A percentile compares a stretch with the other conserved stretches of the same genome.
These are phyloP conservation scores for Pyrenophora graminea DNA, from an alignment of 2,329 filamentous ascomycete species.

Conservation along the genomic window DNA sequence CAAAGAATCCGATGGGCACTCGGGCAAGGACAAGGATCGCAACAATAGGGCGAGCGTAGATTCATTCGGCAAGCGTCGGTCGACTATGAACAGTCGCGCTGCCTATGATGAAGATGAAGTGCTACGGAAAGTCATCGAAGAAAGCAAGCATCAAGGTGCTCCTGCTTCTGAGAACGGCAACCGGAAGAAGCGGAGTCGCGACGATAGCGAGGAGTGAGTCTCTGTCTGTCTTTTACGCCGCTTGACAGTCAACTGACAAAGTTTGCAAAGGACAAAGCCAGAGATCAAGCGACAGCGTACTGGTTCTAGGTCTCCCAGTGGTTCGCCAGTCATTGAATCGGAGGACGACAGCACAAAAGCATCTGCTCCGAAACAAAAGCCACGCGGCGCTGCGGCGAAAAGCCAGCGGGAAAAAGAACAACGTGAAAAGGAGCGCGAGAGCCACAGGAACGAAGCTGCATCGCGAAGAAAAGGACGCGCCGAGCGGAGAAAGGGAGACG, in stretches of 20 bases:
- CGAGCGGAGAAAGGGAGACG: slow-evolving; percentile 79
- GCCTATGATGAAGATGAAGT: slow-evolving; percentile 96
- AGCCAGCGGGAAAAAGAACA: slow-evolving; percentile 67
- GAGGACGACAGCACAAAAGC: slow-evolving; percentile 66
- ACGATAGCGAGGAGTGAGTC: slow-evolving; percentile 92
- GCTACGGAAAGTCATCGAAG: slow-evolving; percentile 85
- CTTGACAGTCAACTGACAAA: slow-evolving; percentile 31
- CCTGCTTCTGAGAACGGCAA: slow-evolving; percentile 59
- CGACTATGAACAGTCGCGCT: slow-evolving; percentile 96
- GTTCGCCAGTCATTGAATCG: slow-evolving; percentile 64
- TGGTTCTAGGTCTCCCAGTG: slow-evolving; percentile 53
- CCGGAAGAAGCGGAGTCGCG: slow-evolving; percentile 81
- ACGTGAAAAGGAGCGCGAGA: slow-evolving; percentile 68
- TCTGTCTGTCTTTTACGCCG: slow-evolving; percentile 11
- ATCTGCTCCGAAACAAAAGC: slow-evolving; percentile 51
- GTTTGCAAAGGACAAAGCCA: slow-evolving; percentile 65
- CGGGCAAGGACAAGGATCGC: slow-evolving; percentile 61
- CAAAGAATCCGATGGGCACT: slow-evolving; percentile 62
- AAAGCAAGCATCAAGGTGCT: slow-evolving; percentile 81
- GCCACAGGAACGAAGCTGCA: slow-evolving; percentile 72
- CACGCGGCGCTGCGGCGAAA: slow-evolving; percentile 51
- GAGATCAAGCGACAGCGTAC: slow-evolving; percentile 83
- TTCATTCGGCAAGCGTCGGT: slow-evolving; percentile 77
- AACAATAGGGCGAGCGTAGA: slow-evolving; percentile 59
- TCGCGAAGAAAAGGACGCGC: slow-evolving; percentile 81